Conservation (phyloP, 345 rosid genomes). For the Gossypium anomalum region DNA sequence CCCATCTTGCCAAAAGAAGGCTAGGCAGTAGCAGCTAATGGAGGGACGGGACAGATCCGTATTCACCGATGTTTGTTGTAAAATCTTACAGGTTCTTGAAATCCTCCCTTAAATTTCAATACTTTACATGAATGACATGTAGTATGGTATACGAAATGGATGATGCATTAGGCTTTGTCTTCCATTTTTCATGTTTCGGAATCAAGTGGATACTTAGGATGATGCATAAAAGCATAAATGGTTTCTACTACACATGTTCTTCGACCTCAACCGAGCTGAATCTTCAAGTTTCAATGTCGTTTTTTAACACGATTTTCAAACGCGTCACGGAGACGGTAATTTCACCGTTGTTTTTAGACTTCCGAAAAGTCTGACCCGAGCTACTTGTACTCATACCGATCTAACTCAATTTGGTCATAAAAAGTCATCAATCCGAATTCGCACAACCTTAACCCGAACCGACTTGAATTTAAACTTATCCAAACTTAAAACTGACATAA, state of each 20-base stretch:
- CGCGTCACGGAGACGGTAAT: background rate
- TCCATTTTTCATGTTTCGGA: background rate
- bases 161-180: constrained; percentile 3
- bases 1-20: constrained; percentile 75
- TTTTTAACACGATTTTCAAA: background rate
- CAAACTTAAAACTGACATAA: no score
- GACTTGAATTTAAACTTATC: no score
- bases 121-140: constrained; percentile 7
- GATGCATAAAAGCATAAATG: background rate
- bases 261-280: background rate
- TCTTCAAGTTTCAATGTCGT: background rate
- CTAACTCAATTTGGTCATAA: no score
- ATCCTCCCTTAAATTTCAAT: background rate
- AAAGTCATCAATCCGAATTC: no score
- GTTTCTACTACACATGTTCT: background rate
- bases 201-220: background rate
- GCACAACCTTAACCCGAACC: no score
- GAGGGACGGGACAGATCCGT: background rate
- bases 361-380: no score
- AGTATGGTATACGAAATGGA: constrained; percentile 2
- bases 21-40: constrained; percentile 33
- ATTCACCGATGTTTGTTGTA: background rate
- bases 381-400: no score
- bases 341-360: background rate
- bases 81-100: background rate